These are phyloP conservation scores for Saprolegnia diclina DNA, from an alignment of 352 stramenopile species.

Conservation along the genomic window DNA sequence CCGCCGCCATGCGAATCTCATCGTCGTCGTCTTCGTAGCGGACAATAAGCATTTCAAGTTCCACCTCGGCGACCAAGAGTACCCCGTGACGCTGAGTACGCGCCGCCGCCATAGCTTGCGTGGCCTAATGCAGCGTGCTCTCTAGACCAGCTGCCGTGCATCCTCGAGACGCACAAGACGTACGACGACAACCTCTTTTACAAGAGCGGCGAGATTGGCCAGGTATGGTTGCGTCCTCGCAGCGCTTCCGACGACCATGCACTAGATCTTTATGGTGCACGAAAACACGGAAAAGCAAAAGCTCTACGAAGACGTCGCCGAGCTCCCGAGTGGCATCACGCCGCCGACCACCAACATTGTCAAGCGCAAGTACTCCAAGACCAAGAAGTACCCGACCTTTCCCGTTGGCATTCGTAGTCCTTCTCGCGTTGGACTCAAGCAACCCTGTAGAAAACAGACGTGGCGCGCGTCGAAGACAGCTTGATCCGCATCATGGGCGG, in stretches of 20 bases:
- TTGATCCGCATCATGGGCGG: constrained; percentile 77
- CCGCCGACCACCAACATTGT: constrained; percentile 82
- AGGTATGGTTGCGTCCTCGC: constrained; percentile 33
- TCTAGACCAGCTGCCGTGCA: constrained; percentile 74
- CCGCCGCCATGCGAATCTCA: neutral
- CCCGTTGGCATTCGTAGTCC: constrained; percentile 37
- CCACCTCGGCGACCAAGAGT: constrained; percentile 66
- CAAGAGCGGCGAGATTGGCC: constrained; percentile 83
- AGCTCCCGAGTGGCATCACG: constrained; percentile 67
- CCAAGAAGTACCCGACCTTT: constrained; percentile 72
- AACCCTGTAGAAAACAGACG: constrained; percentile 81
- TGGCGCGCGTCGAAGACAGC: constrained; percentile 75
- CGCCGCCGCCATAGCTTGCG: neutral
- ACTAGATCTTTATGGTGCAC: constrained; percentile 75
- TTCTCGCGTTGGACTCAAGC: neutral
- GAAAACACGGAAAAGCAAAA: constrained; percentile 70
- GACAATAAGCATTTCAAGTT: constrained; percentile 86
- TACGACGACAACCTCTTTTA: constrained; percentile 88
- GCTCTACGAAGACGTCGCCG: constrained; percentile 53
- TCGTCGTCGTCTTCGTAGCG: constrained; percentile 33
- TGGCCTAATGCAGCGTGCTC: neutral
- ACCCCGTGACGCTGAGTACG: constrained; percentile 72
- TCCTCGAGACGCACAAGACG: constrained; percentile 86
- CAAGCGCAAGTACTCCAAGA: constrained; percentile 86
- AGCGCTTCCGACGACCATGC: neutral